Evolutionary conservation across 2,329 filamentous ascomycete genomes (phyloP).

Genomic region (Ophiostoma himal-ulmi): DNA sequence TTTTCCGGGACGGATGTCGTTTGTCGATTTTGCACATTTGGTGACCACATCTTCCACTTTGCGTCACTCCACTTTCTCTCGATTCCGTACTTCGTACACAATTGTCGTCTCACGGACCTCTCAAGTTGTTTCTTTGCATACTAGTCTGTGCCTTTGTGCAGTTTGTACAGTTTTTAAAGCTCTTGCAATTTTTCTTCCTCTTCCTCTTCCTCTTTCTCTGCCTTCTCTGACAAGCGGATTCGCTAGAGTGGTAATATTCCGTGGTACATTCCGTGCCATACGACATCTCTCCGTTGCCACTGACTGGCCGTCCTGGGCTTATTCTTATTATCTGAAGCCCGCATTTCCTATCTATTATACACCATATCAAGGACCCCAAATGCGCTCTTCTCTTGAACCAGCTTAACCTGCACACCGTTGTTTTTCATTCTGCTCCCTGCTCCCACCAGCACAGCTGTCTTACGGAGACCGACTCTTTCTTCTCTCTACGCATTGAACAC

Average conservation of each 20-base stretch:
- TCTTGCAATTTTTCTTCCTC: neutral
- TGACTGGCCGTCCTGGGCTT: neutral
- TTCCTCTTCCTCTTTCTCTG: neutral
- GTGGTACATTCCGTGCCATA: neutral
- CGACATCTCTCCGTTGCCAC: neutral
- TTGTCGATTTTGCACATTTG: neutral
- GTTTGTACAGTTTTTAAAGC: neutral
- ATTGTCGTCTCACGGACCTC: slow-evolving; percentile 1
- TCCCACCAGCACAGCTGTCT: neutral
- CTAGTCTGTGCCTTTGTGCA: neutral
- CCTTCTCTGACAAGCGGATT: neutral
- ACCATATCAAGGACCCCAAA: neutral
- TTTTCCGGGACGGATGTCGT: neutral
- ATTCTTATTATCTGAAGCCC: neutral
- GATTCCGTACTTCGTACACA: neutral
- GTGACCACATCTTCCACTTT: slow-evolving; percentile 3
- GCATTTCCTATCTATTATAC: neutral
- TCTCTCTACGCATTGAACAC: slow-evolving; percentile 6
- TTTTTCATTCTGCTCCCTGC: neutral
- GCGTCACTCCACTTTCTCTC: slow-evolving; percentile 4
- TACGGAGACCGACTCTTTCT: neutral
- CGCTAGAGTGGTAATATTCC: neutral
- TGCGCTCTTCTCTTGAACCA: neutral
- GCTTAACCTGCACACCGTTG: neutral
- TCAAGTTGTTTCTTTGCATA: neutral